A percentile compares a stretch with the other conserved stretches of the same genome.
phyloP scores from a whole-genome alignment of 2,329 filamentous ascomycete species.

The Xylariales sp. region DNA sequence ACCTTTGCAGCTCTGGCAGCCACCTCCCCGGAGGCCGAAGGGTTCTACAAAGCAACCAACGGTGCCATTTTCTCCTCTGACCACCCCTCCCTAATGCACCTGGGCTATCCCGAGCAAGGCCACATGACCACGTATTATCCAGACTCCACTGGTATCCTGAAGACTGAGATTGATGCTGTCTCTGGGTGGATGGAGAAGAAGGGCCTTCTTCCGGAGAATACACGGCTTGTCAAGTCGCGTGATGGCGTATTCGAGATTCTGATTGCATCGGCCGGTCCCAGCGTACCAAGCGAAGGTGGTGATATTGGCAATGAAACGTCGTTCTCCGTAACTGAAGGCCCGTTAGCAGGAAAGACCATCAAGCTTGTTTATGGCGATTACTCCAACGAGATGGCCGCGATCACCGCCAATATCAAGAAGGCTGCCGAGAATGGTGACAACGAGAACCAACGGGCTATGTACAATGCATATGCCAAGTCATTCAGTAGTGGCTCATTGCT shows the following conservation, averaged over 20 bases:
- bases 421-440: slow-evolving; percentile 68
- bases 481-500: slow-evolving; percentile 71
- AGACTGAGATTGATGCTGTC: slow-evolving; percentile 68
- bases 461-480: slow-evolving; percentile 63
- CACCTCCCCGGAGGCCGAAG: slow-evolving; percentile 54
- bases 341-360: slow-evolving; percentile 62
- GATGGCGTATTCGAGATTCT: slow-evolving; percentile 66
- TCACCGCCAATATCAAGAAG: slow-evolving; percentile 62
- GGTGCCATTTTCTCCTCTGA: slow-evolving; percentile 68
- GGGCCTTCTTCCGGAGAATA: slow-evolving; percentile 71
- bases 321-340: slow-evolving; percentile 55
- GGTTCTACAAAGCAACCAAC: slow-evolving; percentile 62
- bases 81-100: slow-evolving; percentile 62
- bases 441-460: slow-evolving; percentile 63
- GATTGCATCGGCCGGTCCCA: slow-evolving; percentile 63
- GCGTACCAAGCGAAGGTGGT: slow-evolving; percentile 56
- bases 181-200: slow-evolving; percentile 70
- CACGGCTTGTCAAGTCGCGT: slow-evolving; percentile 62
- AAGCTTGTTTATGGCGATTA: slow-evolving; percentile 73
- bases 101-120: slow-evolving; percentile 69
- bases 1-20: slow-evolving; percentile 61
- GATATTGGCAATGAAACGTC: slow-evolving; percentile 64
- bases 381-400: slow-evolving; percentile 63
- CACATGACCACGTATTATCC: slow-evolving; percentile 83
- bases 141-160: slow-evolving; percentile 67